phyloP scores from a whole-genome alignment of 768 basidiomycete species.

The Boletales sp. region DNA sequence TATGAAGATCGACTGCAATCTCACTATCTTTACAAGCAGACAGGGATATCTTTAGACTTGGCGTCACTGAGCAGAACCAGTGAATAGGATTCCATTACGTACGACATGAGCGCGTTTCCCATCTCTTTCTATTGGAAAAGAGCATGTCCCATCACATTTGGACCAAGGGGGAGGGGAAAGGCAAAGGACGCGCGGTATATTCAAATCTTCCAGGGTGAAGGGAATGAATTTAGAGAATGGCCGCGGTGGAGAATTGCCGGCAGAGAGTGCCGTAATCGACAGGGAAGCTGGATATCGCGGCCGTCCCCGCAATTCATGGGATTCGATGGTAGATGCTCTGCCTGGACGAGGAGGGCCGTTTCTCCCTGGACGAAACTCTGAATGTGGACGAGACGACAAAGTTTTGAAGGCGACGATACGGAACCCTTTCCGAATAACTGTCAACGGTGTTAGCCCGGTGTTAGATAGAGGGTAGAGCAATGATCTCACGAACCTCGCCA shows the following conservation, averaged over 20 bases:
- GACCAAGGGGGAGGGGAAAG: slow-evolving; percentile 11
- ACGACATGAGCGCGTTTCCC: slow-evolving; percentile 20
- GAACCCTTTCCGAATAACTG: slow-evolving; percentile 6
- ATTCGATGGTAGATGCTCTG: background rate
- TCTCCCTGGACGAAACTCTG: slow-evolving; percentile 2
- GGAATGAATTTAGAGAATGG: slow-evolving; percentile 10
- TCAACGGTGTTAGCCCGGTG: background rate
- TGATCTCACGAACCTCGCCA: slow-evolving; percentile 12
- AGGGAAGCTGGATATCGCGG: slow-evolving; percentile 5
- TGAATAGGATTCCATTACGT: slow-evolving; percentile 1
- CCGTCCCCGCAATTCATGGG: slow-evolving; percentile 11
- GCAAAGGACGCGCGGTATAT: slow-evolving; percentile 13
- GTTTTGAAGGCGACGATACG: slow-evolving; percentile 1
- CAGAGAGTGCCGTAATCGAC: slow-evolving; percentile 14
- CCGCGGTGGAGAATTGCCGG: slow-evolving; percentile 11
- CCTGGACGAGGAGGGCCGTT: background rate
- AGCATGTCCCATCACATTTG: slow-evolving; percentile 19
- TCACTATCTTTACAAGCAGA: slow-evolving; percentile 29
- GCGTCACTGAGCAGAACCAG: background rate
- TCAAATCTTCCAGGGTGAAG: background rate
- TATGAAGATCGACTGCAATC: slow-evolving; percentile 11
- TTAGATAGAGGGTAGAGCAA: background rate
- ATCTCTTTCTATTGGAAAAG: slow-evolving; percentile 1
- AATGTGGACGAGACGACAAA: background rate
- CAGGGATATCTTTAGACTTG: slow-evolving; percentile 19